A percentile compares a stretch with the other conserved stretches of the same genome.
phyloP scores from a whole-genome alignment of 2,329 filamentous ascomycete species.

The Exserohilum turcica region DNA sequence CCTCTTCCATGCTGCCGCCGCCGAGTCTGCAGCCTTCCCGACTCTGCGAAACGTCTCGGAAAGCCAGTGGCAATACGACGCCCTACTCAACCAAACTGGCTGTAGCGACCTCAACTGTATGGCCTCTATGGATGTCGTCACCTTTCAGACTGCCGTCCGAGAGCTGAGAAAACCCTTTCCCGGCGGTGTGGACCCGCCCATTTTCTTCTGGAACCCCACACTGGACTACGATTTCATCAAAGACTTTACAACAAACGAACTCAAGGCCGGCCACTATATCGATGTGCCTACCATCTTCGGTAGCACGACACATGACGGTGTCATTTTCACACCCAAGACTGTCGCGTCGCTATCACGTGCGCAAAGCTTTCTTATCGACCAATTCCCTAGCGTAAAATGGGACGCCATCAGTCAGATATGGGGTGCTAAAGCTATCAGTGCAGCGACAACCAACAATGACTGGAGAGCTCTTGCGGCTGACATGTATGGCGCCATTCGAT shows the following conservation, averaged over 20 bases:
- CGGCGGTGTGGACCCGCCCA: conserved; percentile 37
- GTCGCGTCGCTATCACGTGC: conserved; percentile 40
- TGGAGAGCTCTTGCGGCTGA: conserved; percentile 49
- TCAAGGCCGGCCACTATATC: conserved; percentile 46
- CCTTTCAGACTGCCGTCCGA: conserved; percentile 46
- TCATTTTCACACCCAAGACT: conserved; percentile 47
- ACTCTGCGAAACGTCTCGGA: conserved; percentile 46
- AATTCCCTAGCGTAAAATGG: conserved; percentile 44
- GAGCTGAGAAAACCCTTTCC: conserved; percentile 48
- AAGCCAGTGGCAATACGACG: conserved; percentile 51
- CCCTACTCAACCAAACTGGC: conserved; percentile 39
- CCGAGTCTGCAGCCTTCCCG: conserved; percentile 47
- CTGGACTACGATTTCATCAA: conserved; percentile 51
- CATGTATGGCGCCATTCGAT: conserved; percentile 56
- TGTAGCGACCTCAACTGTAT: conserved; percentile 50
- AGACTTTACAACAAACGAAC: conserved; percentile 48
- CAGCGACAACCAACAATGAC: conserved; percentile 26
- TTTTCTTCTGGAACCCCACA: conserved; percentile 52
- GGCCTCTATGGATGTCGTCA: conserved; percentile 41
- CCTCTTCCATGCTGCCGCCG: conserved; percentile 44
- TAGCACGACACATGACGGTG: conserved; percentile 54
- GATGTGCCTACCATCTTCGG: conserved; percentile 52
- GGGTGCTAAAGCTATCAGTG: conserved; percentile 39
- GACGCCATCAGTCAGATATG: conserved; percentile 36
- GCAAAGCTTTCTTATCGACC: conserved; percentile 47